A percentile compares a stretch with the other conserved stretches of the same genome.
These are phyloP conservation scores for Aphelidium insulamus DNA, from an alignment of 371 early-diverging fungal genomes.

Conservation along the genomic window DNA sequence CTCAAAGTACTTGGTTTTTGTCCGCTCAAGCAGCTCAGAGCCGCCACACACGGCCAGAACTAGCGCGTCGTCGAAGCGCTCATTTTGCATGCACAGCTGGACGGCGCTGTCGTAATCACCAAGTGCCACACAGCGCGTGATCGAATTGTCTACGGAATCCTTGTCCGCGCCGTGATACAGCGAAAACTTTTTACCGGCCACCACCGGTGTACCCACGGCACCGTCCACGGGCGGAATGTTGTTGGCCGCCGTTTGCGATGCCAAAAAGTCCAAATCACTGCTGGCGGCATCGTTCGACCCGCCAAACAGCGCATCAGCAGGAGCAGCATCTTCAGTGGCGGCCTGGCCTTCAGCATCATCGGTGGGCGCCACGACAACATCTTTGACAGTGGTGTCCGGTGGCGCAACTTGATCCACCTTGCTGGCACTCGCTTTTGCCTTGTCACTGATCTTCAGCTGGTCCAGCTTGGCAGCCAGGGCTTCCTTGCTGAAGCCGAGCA, in stretches of 20 bases:
- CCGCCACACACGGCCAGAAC: constrained; percentile 73
- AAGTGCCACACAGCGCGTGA: constrained; percentile 57
- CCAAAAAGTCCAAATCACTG: too few species aligned
- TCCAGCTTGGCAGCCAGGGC: constrained; percentile 13
- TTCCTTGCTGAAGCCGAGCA: constrained; percentile 60
- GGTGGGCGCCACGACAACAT: constrained; percentile 1
- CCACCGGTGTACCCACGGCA: too few species aligned
- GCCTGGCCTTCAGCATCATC: constrained; percentile 2
- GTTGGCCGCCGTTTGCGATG: too few species aligned
- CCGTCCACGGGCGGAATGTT: too few species aligned
- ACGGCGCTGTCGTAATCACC: constrained; percentile 85
- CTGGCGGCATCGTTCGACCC: not conserved
- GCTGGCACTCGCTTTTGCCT: not conserved
- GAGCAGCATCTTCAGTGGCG: constrained; percentile 1
- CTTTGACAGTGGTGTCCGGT: not conserved
- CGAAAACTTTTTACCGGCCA: not conserved
- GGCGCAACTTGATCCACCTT: not conserved
- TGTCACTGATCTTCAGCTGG: constrained; percentile 6
- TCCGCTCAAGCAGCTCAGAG: constrained; percentile 49
- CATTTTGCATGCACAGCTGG: constrained; percentile 47
- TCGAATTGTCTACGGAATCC: constrained; percentile 36
- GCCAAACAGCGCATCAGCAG: not conserved
- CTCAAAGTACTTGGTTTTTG: constrained; percentile 68
- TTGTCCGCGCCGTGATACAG: not conserved
- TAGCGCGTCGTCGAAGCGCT: constrained; percentile 74